Evolutionary conservation across 2,329 filamentous ascomycete species (phyloP).

Genomic region (Ophiostoma sp.): DNA sequence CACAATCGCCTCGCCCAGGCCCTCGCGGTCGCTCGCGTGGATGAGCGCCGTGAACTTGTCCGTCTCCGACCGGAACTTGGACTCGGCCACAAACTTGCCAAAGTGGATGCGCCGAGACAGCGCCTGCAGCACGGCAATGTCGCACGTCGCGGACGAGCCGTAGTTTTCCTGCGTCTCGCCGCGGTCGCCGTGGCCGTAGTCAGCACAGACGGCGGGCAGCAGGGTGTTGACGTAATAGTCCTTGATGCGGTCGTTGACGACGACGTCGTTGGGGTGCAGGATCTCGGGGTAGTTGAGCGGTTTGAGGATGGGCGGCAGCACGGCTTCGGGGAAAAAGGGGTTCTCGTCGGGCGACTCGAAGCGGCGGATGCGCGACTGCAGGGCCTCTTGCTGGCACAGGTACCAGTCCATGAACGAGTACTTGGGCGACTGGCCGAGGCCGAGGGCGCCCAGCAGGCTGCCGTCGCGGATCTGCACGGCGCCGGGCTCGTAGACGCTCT

Average conservation of each 20-base stretch:
- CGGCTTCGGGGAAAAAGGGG: conserved; percentile 83
- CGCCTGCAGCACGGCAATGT: conserved; percentile 85
- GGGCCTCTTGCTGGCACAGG: conserved; percentile 77
- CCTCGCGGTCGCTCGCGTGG: conserved; percentile 69
- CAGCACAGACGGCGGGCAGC: conserved; percentile 75
- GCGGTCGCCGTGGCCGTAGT: conserved; percentile 70
- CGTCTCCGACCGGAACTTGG: conserved; percentile 80
- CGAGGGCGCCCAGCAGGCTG: conserved; percentile 11
- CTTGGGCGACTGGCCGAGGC: conserved; percentile 29
- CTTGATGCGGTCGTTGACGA: conserved; percentile 85
- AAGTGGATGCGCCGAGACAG: conserved; percentile 90
- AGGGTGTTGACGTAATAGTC: conserved; percentile 76
- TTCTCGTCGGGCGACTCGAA: conserved; percentile 97
- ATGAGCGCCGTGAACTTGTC: conserved; percentile 80
- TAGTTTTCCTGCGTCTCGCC: conserved; percentile 92
- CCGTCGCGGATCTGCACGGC: conserved; percentile 69
- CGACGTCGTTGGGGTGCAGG: conserved; percentile 81
- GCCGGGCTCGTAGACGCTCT: conserved; percentile 75
- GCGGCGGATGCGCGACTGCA: conserved; percentile 89
- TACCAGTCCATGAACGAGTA: conserved; percentile 94
- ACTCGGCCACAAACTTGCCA: conserved; percentile 96
- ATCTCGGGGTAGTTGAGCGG: conserved; percentile 84
- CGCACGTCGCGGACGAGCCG: conserved; percentile 83
- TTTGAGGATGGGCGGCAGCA: conserved; percentile 77
- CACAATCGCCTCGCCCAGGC: conserved; percentile 85